phyloP scores from a whole-genome alignment of 352 stramenopile species.

The Stramenopiles sp. region DNA sequence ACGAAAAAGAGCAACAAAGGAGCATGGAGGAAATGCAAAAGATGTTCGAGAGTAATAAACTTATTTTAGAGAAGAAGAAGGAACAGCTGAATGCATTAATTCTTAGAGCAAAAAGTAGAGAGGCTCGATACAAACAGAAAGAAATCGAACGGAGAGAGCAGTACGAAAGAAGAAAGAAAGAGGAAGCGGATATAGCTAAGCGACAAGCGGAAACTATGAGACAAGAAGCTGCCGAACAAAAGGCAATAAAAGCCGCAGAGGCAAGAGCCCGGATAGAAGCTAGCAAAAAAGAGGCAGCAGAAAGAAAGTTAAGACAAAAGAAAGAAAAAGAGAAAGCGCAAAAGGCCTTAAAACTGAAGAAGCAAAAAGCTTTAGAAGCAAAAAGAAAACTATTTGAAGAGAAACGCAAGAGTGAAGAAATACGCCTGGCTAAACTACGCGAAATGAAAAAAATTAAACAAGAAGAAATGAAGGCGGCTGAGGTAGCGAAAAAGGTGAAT shows the following conservation, averaged over 20 bases:
- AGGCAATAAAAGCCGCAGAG: not conserved
- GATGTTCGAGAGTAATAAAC: no score
- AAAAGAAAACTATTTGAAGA: not conserved
- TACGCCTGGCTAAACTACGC: not conserved
- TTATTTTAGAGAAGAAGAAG: no score
- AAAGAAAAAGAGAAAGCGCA: not conserved
- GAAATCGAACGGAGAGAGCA: no score
- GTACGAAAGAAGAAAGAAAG: constrained; percentile 1
- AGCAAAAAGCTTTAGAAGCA: not conserved
- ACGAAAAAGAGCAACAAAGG: no score
- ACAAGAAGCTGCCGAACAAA: not conserved
- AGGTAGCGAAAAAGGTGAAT: not conserved
- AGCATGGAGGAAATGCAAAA: no score
- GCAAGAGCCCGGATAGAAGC: constrained; percentile 17
- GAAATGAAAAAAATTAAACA: not conserved
- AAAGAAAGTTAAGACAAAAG: not conserved
- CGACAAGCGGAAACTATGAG: not conserved
- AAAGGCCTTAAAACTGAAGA: constrained; percentile 1
- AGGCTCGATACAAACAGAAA: no score
- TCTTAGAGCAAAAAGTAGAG: no score
- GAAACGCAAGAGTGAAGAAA: not conserved
- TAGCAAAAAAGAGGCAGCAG: not conserved
- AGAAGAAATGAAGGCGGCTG: not conserved
- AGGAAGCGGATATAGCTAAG: not conserved
- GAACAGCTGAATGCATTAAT: no score